A percentile compares a stretch with the other conserved stretches of the same genome.
These are phyloP conservation scores for Rostrohypoxylon terebratum DNA, from an alignment of 495 filamentous ascomycete species.

Conservation along the genomic window DNA sequence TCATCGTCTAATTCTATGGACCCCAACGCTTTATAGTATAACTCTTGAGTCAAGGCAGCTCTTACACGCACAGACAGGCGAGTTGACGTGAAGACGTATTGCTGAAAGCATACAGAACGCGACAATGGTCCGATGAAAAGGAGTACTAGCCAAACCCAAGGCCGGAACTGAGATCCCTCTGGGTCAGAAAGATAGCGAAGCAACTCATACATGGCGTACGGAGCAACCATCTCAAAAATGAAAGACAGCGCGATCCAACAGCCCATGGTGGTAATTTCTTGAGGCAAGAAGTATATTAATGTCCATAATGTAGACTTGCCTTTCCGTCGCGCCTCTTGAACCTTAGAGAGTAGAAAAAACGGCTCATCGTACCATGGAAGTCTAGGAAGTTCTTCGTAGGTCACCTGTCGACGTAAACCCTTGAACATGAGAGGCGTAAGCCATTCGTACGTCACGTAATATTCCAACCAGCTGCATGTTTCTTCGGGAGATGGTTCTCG, in stretches of 20 bases:
- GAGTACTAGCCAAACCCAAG: conserved; percentile 59
- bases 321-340: conserved; percentile 53
- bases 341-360: conserved; percentile 53
- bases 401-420: conserved; percentile 56
- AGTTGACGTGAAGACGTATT: conserved; percentile 63
- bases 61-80: conserved; percentile 60
- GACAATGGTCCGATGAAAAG: conserved; percentile 58
- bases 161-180: conserved; percentile 51
- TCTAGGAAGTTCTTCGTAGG: conserved; percentile 60
- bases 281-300: conserved; percentile 52
- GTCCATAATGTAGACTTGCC: conserved; percentile 58
- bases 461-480: conserved; percentile 61
- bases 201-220: conserved; percentile 60
- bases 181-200: conserved; percentile 56
- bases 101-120: conserved; percentile 59
- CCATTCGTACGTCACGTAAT: conserved; percentile 63
- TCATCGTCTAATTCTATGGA: conserved; percentile 60
- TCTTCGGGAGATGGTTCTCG: conserved; percentile 58
- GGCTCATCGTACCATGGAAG: conserved; percentile 65
- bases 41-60: conserved; percentile 61
- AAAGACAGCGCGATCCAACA: conserved; percentile 51
- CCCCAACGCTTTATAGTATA: conserved; percentile 62
- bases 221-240: conserved; percentile 56
- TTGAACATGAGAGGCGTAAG: conserved; percentile 61
- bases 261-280: conserved; percentile 56